Conservation (phyloP, 2,329 filamentous ascomycete genomes). For the Monilinia aucupariae region DNA sequence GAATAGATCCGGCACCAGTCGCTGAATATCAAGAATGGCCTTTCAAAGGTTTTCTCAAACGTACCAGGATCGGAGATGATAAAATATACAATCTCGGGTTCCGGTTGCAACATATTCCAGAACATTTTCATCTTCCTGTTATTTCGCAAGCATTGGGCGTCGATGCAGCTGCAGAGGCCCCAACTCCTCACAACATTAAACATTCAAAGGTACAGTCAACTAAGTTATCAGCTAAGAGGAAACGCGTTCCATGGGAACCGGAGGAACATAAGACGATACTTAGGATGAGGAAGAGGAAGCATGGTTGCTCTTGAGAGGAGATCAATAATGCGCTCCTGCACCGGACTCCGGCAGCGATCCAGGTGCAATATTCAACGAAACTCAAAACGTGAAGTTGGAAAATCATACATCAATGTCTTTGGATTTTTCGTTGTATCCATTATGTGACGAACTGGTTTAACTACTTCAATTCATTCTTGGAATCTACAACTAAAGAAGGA, state of each 20-base stretch:
- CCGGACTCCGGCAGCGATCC: slow-evolving; percentile 14
- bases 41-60: slow-evolving; percentile 25
- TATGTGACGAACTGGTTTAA: too few species aligned
- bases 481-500: too few species aligned
- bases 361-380: slow-evolving; percentile 18
- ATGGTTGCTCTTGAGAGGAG: slow-evolving; percentile 18
- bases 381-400: slow-evolving; percentile 19
- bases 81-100: slow-evolving; percentile 22
- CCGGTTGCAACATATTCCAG: slow-evolving; percentile 14
- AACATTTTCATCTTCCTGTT: slow-evolving; percentile 19
- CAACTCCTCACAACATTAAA: slow-evolving; percentile 11
- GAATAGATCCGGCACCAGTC: slow-evolving; percentile 17
- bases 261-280: slow-evolving; percentile 19
- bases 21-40: slow-evolving; percentile 24
- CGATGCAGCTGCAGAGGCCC: slow-evolving; percentile 5
- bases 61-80: slow-evolving; percentile 18
- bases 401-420: too few species aligned
- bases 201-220: neutral
- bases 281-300: slow-evolving; percentile 19
- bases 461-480: too few species aligned
- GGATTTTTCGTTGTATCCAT: too few species aligned
- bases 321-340: slow-evolving; percentile 17
- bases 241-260: slow-evolving; percentile 18
- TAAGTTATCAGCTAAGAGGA: slow-evolving; percentile 12
- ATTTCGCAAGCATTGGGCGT: slow-evolving; percentile 25